phyloP scores from a whole-genome alignment of 306 rosid species.

The Cercis canadensis region DNA sequence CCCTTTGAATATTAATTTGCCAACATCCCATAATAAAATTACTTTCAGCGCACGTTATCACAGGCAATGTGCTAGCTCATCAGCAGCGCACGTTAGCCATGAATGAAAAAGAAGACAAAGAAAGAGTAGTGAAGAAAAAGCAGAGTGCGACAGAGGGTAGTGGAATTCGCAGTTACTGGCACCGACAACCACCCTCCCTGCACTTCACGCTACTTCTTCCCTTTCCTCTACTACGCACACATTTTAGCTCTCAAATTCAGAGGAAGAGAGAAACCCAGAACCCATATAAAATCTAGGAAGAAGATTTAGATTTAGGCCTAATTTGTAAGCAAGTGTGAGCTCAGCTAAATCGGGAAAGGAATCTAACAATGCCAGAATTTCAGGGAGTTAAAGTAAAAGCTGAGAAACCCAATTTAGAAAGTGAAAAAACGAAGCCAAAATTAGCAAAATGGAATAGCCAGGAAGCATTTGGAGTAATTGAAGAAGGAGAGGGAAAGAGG shows the following conservation, averaged over 20 bases:
- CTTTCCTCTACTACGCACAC: slow-evolving; percentile 21
- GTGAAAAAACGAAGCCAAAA: background rate
- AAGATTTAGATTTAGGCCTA: background rate
- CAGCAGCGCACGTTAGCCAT: slow-evolving; percentile 31
- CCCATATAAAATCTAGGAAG: background rate
- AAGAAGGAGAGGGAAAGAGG: too few species aligned
- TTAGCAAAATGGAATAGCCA: background rate
- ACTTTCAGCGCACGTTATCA: slow-evolving; percentile 38
- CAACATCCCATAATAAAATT: background rate
- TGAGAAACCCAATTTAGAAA: background rate
- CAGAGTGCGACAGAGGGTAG: slow-evolving; percentile 33
- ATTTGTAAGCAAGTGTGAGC: slow-evolving; percentile 2
- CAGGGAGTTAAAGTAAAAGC: background rate
- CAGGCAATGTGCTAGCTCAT: background rate
- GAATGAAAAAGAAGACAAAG: background rate
- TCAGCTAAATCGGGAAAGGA: slow-evolving; percentile 5
- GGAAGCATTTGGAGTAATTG: background rate
- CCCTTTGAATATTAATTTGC: too few species aligned
- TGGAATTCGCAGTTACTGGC: slow-evolving; percentile 36
- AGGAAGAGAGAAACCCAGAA: background rate
- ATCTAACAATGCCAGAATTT: background rate
- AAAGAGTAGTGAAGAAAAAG: slow-evolving; percentile 37
- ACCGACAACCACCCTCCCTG: slow-evolving; percentile 5
- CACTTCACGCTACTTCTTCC: background rate
- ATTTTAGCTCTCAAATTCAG: background rate